Conservation (phyloP, 352 stramenopile species). For the Pythium guiyangense region DNA sequence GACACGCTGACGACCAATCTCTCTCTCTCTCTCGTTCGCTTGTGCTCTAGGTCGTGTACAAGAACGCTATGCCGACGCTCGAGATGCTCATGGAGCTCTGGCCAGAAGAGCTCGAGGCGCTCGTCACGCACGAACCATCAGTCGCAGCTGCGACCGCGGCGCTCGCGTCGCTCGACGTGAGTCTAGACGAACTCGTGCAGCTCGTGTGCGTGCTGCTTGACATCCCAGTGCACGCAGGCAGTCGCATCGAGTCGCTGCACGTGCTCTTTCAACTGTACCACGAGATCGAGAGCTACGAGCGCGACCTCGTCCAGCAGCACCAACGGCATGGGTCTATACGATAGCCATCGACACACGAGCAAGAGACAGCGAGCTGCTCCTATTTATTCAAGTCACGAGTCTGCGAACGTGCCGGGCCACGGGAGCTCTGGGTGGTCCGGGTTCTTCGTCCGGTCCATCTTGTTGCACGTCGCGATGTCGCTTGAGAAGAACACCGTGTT, state of each 20-base stretch:
- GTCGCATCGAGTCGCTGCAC: conserved; percentile 89
- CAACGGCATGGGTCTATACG: conserved; percentile 4
- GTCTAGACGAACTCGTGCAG: conserved; percentile 75
- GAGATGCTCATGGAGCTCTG: conserved; percentile 89
- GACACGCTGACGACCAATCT: too few species aligned
- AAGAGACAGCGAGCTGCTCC: neutral
- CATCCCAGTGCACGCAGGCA: conserved; percentile 85
- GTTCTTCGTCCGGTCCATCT: conserved; percentile 61
- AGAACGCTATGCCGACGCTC: conserved; percentile 85
- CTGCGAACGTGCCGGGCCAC: conserved; percentile 78
- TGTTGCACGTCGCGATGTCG: conserved; percentile 70
- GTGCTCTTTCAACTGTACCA: conserved; percentile 89
- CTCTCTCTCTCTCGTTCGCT: too few species aligned
- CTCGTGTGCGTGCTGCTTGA: conserved; percentile 89
- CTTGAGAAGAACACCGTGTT: conserved; percentile 72
- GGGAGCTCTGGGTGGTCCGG: conserved; percentile 55
- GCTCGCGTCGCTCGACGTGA: conserved; percentile 73
- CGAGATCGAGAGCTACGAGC: conserved; percentile 66
- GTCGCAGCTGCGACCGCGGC: conserved; percentile 9
- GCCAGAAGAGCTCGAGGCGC: conserved; percentile 81
- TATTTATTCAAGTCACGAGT: conserved; percentile 27
- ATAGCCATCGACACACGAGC: conserved; percentile 4
- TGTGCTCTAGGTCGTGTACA: conserved; percentile 70
- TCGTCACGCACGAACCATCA: conserved; percentile 26
- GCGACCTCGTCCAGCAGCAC: conserved; percentile 24